phyloP scores from a whole-genome alignment of 495 filamentous ascomycete genomes.

The Podospora appendiculata region DNA sequence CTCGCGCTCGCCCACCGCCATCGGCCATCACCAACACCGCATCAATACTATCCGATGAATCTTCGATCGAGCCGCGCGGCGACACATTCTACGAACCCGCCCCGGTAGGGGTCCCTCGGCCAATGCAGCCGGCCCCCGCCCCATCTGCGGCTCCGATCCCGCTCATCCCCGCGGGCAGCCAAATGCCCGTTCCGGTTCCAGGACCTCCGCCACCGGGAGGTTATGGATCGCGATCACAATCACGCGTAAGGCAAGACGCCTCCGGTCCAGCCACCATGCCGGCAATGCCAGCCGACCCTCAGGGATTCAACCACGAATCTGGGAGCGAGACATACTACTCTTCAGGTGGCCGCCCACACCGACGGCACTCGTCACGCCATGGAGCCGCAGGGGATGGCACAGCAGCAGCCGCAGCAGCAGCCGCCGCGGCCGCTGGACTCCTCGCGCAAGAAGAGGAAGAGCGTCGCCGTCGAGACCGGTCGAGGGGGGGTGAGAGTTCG shows the following conservation, averaged over 20 bases:
- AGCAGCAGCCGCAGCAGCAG: conserved; percentile 42
- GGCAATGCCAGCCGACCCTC: conserved; percentile 43
- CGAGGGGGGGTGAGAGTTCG: conserved; percentile 30
- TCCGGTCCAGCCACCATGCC: conserved; percentile 36
- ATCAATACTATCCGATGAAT: conserved; percentile 28
- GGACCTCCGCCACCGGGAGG: conserved; percentile 18
- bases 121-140: conserved; percentile 27
- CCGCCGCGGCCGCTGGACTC: conserved; percentile 34
- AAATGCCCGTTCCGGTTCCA: conserved; percentile 6
- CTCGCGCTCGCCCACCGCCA: conserved; percentile 26
- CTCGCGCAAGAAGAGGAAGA: conserved; percentile 31
- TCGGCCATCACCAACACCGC: conserved; percentile 22
- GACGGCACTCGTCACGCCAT: conserved; percentile 31
- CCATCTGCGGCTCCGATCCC: neutral
- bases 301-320: conserved; percentile 51
- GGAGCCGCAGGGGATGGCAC: conserved; percentile 31
- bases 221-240: conserved; percentile 7
- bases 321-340: conserved; percentile 51
- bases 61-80: conserved; percentile 29
- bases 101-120: conserved; percentile 8
- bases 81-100: conserved; percentile 21
- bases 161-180: too few species aligned
- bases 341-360: conserved; percentile 38
- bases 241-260: conserved; percentile 19
- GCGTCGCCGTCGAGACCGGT: conserved; percentile 25